A percentile compares a stretch with the other conserved stretches of the same genome.
These are phyloP conservation scores for Boletus coccyginus DNA, from an alignment of 768 basidiomycete genomes.

Conservation along the genomic window DNA sequence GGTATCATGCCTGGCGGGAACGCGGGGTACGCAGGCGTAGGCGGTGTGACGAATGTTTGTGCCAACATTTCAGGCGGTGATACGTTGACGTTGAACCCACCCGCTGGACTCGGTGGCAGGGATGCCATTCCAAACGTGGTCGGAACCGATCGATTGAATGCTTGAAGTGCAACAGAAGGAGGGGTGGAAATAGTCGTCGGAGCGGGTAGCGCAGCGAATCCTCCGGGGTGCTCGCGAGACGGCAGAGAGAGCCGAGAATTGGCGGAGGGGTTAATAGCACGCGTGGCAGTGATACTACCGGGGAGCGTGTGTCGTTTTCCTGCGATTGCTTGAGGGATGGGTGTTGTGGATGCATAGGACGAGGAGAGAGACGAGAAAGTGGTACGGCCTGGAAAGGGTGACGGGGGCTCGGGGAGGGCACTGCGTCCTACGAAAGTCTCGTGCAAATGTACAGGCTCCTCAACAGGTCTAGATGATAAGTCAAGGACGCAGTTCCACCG, in stretches of 20 bases:
- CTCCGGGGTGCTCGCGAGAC: constrained; percentile 24
- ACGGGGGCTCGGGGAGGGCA: constrained; percentile 71
- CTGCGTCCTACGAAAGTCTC: constrained; percentile 26
- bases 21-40: constrained; percentile 73
- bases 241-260: constrained; percentile 26
- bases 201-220: constrained; percentile 6
- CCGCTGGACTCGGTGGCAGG: constrained; percentile 26
- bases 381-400: constrained; percentile 63
- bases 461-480: constrained; percentile 42
- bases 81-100: background rate
- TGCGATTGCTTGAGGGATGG: constrained; percentile 39
- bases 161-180: constrained; percentile 36
- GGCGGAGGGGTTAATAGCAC: constrained; percentile 22
- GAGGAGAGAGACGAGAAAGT: constrained; percentile 24
- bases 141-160: constrained; percentile 26
- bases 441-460: constrained; percentile 19
- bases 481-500: constrained; percentile 91
- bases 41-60: constrained; percentile 35
- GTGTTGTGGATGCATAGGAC: constrained; percentile 23
- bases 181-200: constrained; percentile 25
- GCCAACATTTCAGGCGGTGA: constrained; percentile 13
- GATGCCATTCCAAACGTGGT: constrained; percentile 35
- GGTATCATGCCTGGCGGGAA: constrained; percentile 48
- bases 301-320: constrained; percentile 60
- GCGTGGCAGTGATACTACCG: constrained; percentile 31